Base-by-base conservation (phyloP, 2,329 filamentous ascomycete species). In the Fonsecaea monophora region DNA sequence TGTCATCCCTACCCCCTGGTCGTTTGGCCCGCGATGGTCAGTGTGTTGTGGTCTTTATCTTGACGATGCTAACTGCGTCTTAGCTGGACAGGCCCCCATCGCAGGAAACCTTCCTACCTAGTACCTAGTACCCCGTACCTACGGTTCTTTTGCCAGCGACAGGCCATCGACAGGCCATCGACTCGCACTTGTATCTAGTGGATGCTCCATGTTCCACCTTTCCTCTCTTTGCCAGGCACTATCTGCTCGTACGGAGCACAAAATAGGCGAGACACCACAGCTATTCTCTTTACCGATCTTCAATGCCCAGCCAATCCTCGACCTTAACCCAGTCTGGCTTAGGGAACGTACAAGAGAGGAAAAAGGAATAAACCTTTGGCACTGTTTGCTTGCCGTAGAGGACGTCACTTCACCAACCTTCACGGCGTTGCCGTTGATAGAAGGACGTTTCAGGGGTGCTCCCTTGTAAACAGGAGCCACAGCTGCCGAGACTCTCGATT, bases 291-390 rank as follows among this genome's bases (percentile, higher is more conserved):
- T 61, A 54, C 21, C 59, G 45, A 61, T 61, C 25, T 32, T n/a
- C n/a, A 18, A 53, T 35, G 38, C 38, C 54, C 60, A 56, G 13
- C 35, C 15, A 25, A 56, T 48, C 18, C 30, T 38, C 32, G 18
- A 25, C 40, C 35, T 54, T 54, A 48, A 34, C 60, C 32, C 25
- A 34, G 59, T 32, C 34, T 9, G 59, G 59, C n/a, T 18, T 30
- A 55, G 48, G 21, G 15, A 54, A 54, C 13, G 13, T 34, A 54
- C 45, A 53, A 54, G 50, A 56, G 37, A 56, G 53, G 60, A 56
- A 56, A 62, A 62, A 62, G 60, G 60, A 62, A 62, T 62, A 61
- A 53, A 30, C 53, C 48, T 54, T 38, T 42, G 45, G 42, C 32
- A 30, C 25, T 50, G 57, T 37, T 35, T 32, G 57, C 25, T 50